Percentiles rank a stretch among this genome's conserved stretches.
These are phyloP conservation scores for Aspergillus carbonarius DNA, from an alignment of 2,329 filamentous ascomycete species.

Conservation along the genomic window DNA sequence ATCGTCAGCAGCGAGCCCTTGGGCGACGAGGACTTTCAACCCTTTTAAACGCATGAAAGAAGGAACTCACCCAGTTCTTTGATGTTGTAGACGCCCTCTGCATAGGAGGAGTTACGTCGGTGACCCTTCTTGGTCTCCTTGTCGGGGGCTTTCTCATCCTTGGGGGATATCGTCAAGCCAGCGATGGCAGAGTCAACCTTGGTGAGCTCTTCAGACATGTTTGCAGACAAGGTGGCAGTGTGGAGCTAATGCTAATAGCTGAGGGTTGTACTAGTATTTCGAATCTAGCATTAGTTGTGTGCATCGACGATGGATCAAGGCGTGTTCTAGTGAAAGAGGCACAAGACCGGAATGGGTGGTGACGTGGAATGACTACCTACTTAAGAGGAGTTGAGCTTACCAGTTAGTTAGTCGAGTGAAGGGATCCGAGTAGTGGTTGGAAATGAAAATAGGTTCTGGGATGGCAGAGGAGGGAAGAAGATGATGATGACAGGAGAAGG, in stretches of 20 bases:
- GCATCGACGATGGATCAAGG: not conserved
- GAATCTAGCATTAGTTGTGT: not conserved
- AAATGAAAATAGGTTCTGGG: conserved; percentile 2
- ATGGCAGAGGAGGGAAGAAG: conserved; percentile 13
- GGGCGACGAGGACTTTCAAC: not conserved
- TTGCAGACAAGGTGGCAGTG: conserved; percentile 15
- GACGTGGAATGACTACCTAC: not conserved
- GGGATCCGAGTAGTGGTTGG: not conserved
- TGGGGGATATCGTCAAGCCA: conserved; percentile 68
- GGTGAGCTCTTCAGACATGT: conserved; percentile 66
- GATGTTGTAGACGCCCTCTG: conserved; percentile 75
- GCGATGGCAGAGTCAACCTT: conserved; percentile 93
- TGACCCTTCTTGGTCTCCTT: conserved; percentile 56
- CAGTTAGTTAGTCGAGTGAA: not conserved
- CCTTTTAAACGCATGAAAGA: not conserved
- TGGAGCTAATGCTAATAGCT: not conserved
- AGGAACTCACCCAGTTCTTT: conserved; percentile 74
- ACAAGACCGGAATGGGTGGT: not conserved
- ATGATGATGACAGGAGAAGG: conserved; percentile 6
- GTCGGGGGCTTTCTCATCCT: conserved; percentile 56
- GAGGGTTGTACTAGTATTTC: not conserved
- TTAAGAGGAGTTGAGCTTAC: conserved; percentile 6
- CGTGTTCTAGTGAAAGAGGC: not conserved
- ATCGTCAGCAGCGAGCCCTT: not conserved
- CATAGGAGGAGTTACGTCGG: conserved; percentile 70